Evolutionary conservation across 768 basidiomycete species (phyloP).

Genomic region (Kwoniella europaea): DNA sequence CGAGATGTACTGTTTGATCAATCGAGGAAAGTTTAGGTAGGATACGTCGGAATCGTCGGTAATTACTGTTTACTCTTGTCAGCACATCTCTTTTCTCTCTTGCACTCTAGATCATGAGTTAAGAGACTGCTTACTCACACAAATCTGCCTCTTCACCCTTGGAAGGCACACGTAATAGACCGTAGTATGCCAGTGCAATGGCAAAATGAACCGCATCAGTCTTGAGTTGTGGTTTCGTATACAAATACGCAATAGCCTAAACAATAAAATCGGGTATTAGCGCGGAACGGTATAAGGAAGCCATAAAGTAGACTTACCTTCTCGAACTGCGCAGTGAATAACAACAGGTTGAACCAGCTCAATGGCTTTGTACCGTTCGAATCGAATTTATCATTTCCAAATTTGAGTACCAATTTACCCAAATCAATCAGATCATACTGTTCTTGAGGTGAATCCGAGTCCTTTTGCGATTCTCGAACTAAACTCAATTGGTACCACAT

Average conservation of each 20-base stretch:
- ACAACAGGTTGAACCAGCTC: slow-evolving; percentile 67
- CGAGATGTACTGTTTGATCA: slow-evolving; percentile 90
- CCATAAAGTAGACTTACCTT: slow-evolving; percentile 64
- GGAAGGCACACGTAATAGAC: slow-evolving; percentile 80
- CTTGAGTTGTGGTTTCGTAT: slow-evolving; percentile 83
- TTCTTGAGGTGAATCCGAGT: slow-evolving; percentile 70
- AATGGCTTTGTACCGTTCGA: slow-evolving; percentile 66
- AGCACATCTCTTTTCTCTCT: background rate
- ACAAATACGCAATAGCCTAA: slow-evolving; percentile 86
- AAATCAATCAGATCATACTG: slow-evolving; percentile 62
- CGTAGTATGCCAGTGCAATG: slow-evolving; percentile 89
- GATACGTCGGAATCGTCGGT: slow-evolving; percentile 37
- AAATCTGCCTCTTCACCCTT: slow-evolving; percentile 79
- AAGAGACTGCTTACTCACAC: slow-evolving; percentile 27
- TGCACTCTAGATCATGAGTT: background rate
- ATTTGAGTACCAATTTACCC: slow-evolving; percentile 55
- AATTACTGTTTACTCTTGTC: slow-evolving; percentile 16
- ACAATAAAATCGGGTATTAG: background rate
- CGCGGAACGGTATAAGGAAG: background rate
- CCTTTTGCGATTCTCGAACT: slow-evolving; percentile 65
- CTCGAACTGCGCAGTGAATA: slow-evolving; percentile 95
- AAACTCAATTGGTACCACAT: slow-evolving; percentile 94
- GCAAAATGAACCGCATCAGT: slow-evolving; percentile 94
- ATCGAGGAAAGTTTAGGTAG: slow-evolving; percentile 73
- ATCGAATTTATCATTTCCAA: slow-evolving; percentile 60